Evolutionary conservation across 2,329 filamentous ascomycete genomes (phyloP), one percentile per base, ranked within the genome.

Genomic region (Aspergillus sp.): DNA sequence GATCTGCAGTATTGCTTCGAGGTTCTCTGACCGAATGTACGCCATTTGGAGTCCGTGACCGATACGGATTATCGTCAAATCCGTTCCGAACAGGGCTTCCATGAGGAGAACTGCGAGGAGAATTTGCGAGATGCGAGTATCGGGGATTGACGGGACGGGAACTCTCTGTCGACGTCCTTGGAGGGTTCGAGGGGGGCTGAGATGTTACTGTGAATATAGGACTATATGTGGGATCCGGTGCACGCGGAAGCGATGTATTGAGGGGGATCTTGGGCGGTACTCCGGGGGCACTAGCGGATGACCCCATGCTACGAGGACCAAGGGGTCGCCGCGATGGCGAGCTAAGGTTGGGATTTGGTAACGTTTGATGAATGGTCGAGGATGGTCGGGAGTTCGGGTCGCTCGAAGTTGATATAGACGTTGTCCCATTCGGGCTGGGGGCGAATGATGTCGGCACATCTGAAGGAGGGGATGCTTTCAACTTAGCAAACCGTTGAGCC

Each of bases 141-240:
- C 70, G 62, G 55, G 65, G 65, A 58, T 69, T 65, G 8, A 65
- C 63, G n/a, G 71, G 64, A 36, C 72, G 71, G 20, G 65, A 62
- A 49, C 66, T 74, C 47, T 77, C 74, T 1, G 65, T 69, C 17
- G 76, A 75, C 2, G 66, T 71, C 50, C 70, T 65, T 17, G 69
- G 73, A 8, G 72, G 68, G 45, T 73, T 72, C 9, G 64, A 60
- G 26, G 68, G 68, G 6, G 66, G 66, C 17, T 73, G 69, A 6
- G 68, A 67, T 24, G 74, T 66, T 4, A 73, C 68, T 1, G 69
- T 74, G 55, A 65, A 73, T 42, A 74, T 71, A 32, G 76, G 76
- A 52, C 73, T 77, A 55, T 79, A 79, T 3, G 76, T 67, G n/a
- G 76, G 76, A 52, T 73, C 74, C 8, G 76, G 76, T 22, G 75